Evolutionary conservation across 371 early-diverging fungal genomes (phyloP), one percentile per base, ranked within the genome.

Genomic region (Circinella umbellata): DNA sequence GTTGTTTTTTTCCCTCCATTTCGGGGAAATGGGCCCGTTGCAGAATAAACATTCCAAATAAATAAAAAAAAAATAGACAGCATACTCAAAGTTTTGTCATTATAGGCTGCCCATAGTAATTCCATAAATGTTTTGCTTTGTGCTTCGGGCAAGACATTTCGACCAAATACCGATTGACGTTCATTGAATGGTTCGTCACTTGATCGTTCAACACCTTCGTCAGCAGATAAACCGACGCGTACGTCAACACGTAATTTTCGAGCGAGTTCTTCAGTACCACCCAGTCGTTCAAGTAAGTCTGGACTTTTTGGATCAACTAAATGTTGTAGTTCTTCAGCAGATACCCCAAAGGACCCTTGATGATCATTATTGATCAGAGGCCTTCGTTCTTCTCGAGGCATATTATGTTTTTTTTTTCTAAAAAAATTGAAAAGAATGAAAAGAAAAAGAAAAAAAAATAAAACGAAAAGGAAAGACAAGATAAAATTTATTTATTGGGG

Each of bases 291-390:
- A 3, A 93, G 87, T n/a, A 79, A 71, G 5, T 86, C 86, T 35
- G 86, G 85, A 76, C 88, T 87, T 76, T 93, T 93, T 36, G 92
- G 90, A 73, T 94, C 93, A 53, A 93, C 80, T 64, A 93, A 69
- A 6, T 79, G 73, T 17, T 77, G 64, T 51, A 91, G 76, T 64
- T 89, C 80, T 63, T 83, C 79, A 5, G 83, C 72, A 2, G 78
- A 66, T 17, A 89, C 79, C 48, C 76, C 84, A 77, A 87, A 90
- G 36, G 70, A 64, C 15, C 55, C 64, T 10, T 64, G 57, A 51
- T 71, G 62, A 13, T 64, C 57, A 42, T 61, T 54, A 27, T 62
- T 66, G 39, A 82, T 47, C 54, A 82, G 71, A 54, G 82, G 75
- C 48, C 76, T 67, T 63, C 72, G 72, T 69, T 82, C 78, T 39